phyloP scores from a whole-genome alignment of 179 eudicot genomes.

The Drosera spatulata region DNA sequence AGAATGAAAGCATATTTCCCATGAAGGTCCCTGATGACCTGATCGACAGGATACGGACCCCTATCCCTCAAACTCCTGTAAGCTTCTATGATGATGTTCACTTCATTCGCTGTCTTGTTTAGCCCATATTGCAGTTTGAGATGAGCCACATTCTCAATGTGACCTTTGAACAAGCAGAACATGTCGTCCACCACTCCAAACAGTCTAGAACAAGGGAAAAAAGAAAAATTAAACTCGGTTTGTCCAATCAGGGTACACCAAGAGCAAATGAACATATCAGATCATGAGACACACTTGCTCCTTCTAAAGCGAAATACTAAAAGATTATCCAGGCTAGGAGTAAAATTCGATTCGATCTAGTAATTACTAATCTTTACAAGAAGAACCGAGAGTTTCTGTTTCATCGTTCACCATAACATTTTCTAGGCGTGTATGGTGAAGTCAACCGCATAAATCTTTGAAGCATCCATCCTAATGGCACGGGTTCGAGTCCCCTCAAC shows the following conservation, averaged over 20 bases:
- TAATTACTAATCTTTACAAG: too few relatives aligned
- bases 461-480: too few relatives aligned
- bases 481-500: too few relatives aligned
- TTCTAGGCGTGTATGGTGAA: too few relatives aligned
- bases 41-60: slow-evolving; percentile 92
- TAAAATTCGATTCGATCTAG: too few relatives aligned
- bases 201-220: slow-evolving; percentile 24
- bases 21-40: slow-evolving; percentile 74
- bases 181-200: slow-evolving; percentile 85
- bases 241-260: not conserved
- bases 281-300: too few relatives aligned
- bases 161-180: slow-evolving; percentile 92
- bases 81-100: slow-evolving; percentile 79
- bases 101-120: slow-evolving; percentile 77
- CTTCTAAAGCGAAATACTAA: too few relatives aligned
- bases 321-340: too few relatives aligned
- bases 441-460: too few relatives aligned
- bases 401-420: too few relatives aligned
- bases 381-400: too few relatives aligned
- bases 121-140: slow-evolving; percentile 92
- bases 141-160: slow-evolving; percentile 70
- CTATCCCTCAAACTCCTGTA: slow-evolving; percentile 86
- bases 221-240: not conserved
- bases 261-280: not conserved
- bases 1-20: slow-evolving; percentile 89